phyloP scores from a whole-genome alignment of 164 flowering plant species.

The Aristolochia fimbriata region DNA sequence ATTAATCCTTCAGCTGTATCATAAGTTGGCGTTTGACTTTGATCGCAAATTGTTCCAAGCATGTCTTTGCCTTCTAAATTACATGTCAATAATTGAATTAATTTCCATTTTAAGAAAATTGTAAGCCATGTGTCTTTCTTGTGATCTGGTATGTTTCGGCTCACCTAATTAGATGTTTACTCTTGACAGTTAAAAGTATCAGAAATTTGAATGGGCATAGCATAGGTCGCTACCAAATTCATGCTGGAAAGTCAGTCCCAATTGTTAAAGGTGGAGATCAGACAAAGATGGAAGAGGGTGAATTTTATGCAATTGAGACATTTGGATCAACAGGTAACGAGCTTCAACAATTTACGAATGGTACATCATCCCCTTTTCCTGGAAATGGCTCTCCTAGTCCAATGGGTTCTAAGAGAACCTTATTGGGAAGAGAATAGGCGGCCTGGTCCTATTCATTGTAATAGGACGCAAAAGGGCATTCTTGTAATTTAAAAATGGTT shows the following conservation, averaged over 20 bases:
- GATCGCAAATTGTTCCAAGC: not conserved
- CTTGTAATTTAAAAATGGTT: too few relatives aligned
- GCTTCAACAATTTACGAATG: not conserved
- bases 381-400: too few relatives aligned
- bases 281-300: conserved; percentile 99
- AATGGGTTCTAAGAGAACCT: too few relatives aligned
- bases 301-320: conserved; percentile 95
- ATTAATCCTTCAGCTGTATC: not conserved
- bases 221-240: conserved; percentile 89
- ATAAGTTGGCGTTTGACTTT: not conserved
- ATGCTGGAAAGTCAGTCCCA: conserved; percentile 97
- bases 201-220: conserved; percentile 97
- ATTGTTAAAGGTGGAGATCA: conserved; percentile 99
- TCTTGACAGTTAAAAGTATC: conserved; percentile 79
- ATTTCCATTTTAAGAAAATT: too few relatives aligned
- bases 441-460: too few relatives aligned
- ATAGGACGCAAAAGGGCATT: too few relatives aligned
- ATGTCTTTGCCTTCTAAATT: not conserved
- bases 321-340: conserved; percentile 84
- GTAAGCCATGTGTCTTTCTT: too few relatives aligned
- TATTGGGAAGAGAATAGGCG: too few relatives aligned
- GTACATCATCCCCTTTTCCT: too few relatives aligned
- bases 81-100: not conserved
- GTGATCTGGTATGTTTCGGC: too few relatives aligned
- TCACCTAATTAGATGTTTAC: not conserved